A percentile compares a stretch with the other conserved stretches of the same genome.
Evolutionary conservation across 257 asterid genomes (phyloP).

Genomic region (Anisodus acutangulus): DNA sequence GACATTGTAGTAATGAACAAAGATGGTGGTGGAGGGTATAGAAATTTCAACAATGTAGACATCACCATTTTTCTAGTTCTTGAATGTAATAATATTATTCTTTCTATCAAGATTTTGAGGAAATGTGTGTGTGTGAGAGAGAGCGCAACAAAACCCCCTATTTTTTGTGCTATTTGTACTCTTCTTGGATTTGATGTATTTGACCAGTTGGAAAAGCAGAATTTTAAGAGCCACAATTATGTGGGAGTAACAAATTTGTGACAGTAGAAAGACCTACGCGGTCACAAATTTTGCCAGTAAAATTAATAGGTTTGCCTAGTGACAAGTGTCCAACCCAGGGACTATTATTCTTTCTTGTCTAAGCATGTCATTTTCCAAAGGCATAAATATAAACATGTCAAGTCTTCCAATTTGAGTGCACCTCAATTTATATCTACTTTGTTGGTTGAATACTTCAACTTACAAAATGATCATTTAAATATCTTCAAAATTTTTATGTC

Average conservation of each 20-base stretch:
- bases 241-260: neutral
- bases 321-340: neutral
- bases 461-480: too few relatives aligned
- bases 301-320: neutral
- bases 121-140: neutral
- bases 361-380: neutral
- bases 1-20: conserved; percentile 44
- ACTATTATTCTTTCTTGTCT: neutral
- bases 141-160: neutral
- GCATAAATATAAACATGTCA: too few relatives aligned
- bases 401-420: too few relatives aligned
- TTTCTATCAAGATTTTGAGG: neutral
- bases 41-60: conserved; percentile 31
- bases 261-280: neutral
- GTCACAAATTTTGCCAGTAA: conserved; percentile 17
- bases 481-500: too few relatives aligned
- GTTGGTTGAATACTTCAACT: too few relatives aligned
- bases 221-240: conserved; percentile 12
- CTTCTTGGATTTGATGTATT: neutral
- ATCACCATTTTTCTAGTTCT: conserved; percentile 31
- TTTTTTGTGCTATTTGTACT: neutral
- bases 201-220: neutral
- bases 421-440: too few relatives aligned
- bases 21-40: conserved; percentile 49
- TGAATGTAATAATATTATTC: neutral